Evolutionary conservation across 495 filamentous ascomycete genomes (phyloP).

Genomic region (Geopyxis carbonaria): DNA sequence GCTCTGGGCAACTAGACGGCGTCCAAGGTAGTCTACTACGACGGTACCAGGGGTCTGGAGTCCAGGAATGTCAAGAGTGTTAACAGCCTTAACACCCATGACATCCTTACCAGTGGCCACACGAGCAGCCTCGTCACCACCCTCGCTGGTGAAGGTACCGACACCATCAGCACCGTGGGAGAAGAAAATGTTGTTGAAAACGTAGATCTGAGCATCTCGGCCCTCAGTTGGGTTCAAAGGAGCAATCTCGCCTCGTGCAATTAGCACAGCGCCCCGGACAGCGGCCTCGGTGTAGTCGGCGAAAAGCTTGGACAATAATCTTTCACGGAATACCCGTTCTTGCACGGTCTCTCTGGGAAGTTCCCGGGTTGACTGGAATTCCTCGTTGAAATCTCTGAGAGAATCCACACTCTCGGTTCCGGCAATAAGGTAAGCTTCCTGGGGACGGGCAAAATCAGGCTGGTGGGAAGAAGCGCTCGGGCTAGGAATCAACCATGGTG

Average conservation of each 20-base stretch:
- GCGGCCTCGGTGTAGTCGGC: constrained; percentile 96
- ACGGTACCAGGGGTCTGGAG: constrained; percentile 91
- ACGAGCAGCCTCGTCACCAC: constrained; percentile 89
- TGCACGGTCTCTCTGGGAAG: constrained; percentile 83
- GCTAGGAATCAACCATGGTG: constrained; percentile 74
- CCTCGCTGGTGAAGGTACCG: constrained; percentile 88
- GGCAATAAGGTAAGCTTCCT: constrained; percentile 78
- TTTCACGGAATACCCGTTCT: constrained; percentile 89
- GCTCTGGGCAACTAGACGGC: constrained; percentile 92
- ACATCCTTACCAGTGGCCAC: constrained; percentile 97
- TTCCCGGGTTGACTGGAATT: constrained; percentile 92
- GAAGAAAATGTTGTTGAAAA: constrained; percentile 99
- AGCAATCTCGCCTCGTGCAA: constrained; percentile 82
- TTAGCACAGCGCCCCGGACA: constrained; percentile 76
- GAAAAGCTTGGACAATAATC: constrained; percentile 84
- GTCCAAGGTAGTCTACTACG: constrained; percentile 91
- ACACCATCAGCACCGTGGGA: constrained; percentile 97
- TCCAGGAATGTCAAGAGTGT: constrained; percentile 88
- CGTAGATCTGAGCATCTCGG: constrained; percentile 90
- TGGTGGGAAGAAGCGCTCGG: constrained; percentile 51
- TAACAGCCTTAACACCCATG: constrained; percentile 77
- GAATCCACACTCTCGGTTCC: constrained; percentile 89
- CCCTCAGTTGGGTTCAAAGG: constrained; percentile 94
- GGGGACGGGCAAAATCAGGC: constrained; percentile 69
- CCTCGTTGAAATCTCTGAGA: constrained; percentile 95